Conservation (phyloP, 208 protist genomes). For the Trypanosoma cruzi region DNA sequence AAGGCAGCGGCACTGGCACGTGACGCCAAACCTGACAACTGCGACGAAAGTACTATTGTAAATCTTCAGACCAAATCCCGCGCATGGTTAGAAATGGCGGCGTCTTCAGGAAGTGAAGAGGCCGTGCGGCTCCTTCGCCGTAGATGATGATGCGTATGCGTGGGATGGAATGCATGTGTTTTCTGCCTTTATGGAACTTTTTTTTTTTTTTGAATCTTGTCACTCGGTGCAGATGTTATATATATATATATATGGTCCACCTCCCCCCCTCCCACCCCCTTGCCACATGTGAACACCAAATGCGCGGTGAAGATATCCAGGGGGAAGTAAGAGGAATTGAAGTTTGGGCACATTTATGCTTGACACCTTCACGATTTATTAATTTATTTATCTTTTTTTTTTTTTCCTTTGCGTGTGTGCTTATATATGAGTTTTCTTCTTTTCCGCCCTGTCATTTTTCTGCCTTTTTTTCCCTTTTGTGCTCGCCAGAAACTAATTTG, state of each 20-base stretch:
- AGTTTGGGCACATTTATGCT: no score
- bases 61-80: conserved; percentile 35
- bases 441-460: background rate
- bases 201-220: conserved; percentile 6
- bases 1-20: conserved; percentile 39
- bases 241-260: no score
- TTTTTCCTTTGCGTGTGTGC: background rate
- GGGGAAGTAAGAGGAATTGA: no score
- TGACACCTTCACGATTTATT: background rate
- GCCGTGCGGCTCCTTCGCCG: conserved; percentile 52
- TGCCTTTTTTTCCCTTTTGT: background rate
- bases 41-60: conserved; percentile 13
- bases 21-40: background rate
- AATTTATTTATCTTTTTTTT: background rate
- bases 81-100: conserved; percentile 65
- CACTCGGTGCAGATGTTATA: background rate
- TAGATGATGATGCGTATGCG: conserved; percentile 9
- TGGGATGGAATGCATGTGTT: background rate
- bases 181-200: no score
- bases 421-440: background rate
- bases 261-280: no score
- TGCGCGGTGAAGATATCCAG: no score
- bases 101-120: conserved; percentile 55
- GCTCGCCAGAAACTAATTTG: background rate
- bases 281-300: no score